These are phyloP conservation scores for Diversispora epigaea DNA, from an alignment of 192 early-diverging fungal genomes.

Conservation along the genomic window DNA sequence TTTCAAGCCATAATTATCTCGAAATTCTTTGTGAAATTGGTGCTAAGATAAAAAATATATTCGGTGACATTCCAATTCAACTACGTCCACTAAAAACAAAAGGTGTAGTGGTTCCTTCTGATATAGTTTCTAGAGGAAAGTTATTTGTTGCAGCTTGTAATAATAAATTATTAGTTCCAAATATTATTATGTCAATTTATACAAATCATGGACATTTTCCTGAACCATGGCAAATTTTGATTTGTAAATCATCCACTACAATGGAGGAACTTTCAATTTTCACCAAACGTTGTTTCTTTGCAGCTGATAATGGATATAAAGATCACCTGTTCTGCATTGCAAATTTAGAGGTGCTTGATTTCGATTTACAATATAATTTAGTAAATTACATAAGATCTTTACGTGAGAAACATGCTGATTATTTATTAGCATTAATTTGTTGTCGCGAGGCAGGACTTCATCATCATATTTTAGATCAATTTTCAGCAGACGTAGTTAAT, in stretches of 20 bases:
- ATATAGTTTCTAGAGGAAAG: neutral
- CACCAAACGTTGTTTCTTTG: conserved; percentile 29
- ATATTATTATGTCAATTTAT: conserved; percentile 32
- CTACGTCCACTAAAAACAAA: neutral
- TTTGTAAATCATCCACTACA: conserved; percentile 22
- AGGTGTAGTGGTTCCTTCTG: neutral
- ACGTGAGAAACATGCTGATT: neutral
- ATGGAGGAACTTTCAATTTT: conserved; percentile 28
- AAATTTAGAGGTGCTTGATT: conserved; percentile 29
- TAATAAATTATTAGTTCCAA: conserved; percentile 30
- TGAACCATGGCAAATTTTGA: conserved; percentile 31
- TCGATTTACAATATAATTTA: conserved; percentile 31
- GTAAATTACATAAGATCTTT: conserved; percentile 1
- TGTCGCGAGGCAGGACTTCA: conserved; percentile 19
- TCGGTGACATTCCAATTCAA: too few species aligned
- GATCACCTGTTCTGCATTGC: conserved; percentile 28
- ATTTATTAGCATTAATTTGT: conserved; percentile 32
- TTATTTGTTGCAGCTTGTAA: conserved; percentile 29
- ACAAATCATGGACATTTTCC: conserved; percentile 25
- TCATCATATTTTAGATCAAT: conserved; percentile 32
- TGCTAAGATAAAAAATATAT: too few species aligned
- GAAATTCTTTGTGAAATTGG: too few species aligned
- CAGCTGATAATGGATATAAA: conserved; percentile 15
- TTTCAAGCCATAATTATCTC: too few species aligned
- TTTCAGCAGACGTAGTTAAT: neutral